Percentiles rank a stretch among this genome's conserved stretches.
Evolutionary conservation across 495 filamentous ascomycete genomes (phyloP).

Genomic region (Neurospora sp.): DNA sequence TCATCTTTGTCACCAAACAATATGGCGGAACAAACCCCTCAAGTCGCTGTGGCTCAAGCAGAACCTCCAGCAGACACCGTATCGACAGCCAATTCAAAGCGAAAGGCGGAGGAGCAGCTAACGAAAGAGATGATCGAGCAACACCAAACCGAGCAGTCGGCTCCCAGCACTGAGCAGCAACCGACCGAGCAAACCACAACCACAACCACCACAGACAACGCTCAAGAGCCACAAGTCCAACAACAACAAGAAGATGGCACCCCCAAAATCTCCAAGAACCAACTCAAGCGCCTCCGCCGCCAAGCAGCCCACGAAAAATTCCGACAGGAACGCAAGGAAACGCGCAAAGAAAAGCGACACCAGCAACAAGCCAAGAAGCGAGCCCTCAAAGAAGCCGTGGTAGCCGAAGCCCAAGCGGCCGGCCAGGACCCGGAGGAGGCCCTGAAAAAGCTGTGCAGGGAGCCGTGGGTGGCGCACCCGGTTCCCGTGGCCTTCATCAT

Average conservation of each 20-base stretch:
- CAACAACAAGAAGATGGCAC: neutral
- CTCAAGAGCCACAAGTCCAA: neutral
- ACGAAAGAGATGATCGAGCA: slow-evolving; percentile 6
- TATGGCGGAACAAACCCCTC: slow-evolving; percentile 5
- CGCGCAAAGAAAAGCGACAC: slow-evolving; percentile 60
- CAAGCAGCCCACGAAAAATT: slow-evolving; percentile 57
- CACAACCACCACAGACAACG: neutral
- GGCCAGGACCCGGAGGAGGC: slow-evolving; percentile 22
- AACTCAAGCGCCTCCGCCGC: slow-evolving; percentile 61
- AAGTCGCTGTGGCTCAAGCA: neutral
- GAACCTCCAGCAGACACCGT: neutral
- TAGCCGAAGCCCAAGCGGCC: slow-evolving; percentile 33
- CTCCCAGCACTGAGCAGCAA: neutral
- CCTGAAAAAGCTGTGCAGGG: slow-evolving; percentile 8
- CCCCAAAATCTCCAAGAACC: slow-evolving; percentile 62
- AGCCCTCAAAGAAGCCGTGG: slow-evolving; percentile 26
- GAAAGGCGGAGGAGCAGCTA: slow-evolving; percentile 21
- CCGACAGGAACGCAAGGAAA: slow-evolving; percentile 56
- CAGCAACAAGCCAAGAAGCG: slow-evolving; percentile 51
- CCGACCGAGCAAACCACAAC: neutral
- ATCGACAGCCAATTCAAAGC: slow-evolving; percentile 14
- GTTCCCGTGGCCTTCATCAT: slow-evolving; percentile 72
- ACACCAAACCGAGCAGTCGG: slow-evolving; percentile 5
- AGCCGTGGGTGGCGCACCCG: slow-evolving; percentile 25
- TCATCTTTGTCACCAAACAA: neutral